Evolutionary conservation across 73 alveolate species (phyloP).

Genomic region (Paramecium caudatum): DNA sequence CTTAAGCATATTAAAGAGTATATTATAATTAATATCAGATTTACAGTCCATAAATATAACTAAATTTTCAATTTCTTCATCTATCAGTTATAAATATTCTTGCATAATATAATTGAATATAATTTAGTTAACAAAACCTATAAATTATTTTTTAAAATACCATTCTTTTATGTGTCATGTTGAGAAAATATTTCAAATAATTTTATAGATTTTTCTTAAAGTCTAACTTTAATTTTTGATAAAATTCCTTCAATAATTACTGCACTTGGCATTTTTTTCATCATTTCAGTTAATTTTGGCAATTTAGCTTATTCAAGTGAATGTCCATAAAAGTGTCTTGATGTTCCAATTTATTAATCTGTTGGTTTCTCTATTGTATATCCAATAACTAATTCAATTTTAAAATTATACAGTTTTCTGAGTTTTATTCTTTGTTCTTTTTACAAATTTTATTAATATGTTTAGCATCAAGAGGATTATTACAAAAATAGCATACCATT

Average conservation of each 20-base stretch:
- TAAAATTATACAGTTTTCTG: background rate
- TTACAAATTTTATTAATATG: slow-evolving; percentile 67
- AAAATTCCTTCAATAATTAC: slow-evolving; percentile 42
- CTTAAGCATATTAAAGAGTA: slow-evolving; percentile 35
- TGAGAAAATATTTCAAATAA: slow-evolving; percentile 10
- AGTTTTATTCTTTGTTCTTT: slow-evolving; percentile 2
- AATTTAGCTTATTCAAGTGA: slow-evolving; percentile 3
- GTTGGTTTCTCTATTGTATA: slow-evolving; percentile 67
- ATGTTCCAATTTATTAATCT: slow-evolving; percentile 59
- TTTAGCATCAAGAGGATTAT: slow-evolving; percentile 19
- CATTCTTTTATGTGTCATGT: slow-evolving; percentile 56
- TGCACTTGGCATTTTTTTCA: slow-evolving; percentile 52
- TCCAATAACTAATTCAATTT: slow-evolving; percentile 38
- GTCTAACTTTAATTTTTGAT: slow-evolving; percentile 42
- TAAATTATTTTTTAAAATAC: background rate
- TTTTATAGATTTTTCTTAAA: slow-evolving; percentile 23
- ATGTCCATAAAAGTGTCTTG: slow-evolving; percentile 72
- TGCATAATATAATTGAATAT: slow-evolving; percentile 37
- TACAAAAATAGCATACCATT: slow-evolving; percentile 70
- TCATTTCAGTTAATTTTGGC: background rate
- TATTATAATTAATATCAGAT: slow-evolving; percentile 29
- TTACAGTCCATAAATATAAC: slow-evolving; percentile 37
- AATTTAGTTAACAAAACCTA: slow-evolving; percentile 30
- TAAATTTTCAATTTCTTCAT: slow-evolving; percentile 45
- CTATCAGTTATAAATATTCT: slow-evolving; percentile 35